These are phyloP conservation scores for Clonostachys rhizophaga DNA, from an alignment of 2,329 filamentous ascomycete species.

Conservation along the genomic window DNA sequence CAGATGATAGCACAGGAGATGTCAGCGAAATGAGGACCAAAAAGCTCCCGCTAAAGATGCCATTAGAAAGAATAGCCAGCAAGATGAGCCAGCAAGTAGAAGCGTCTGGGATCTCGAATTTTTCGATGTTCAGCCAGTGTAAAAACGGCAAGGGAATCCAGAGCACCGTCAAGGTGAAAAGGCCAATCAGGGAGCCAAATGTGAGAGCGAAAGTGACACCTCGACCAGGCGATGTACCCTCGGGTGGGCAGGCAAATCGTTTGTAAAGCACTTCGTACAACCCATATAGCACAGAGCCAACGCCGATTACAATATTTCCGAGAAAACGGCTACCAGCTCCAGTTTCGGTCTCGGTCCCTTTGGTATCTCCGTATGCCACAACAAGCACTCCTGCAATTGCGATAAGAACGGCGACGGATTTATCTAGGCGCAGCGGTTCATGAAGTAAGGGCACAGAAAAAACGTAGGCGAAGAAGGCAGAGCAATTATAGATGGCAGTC, in stretches of 20 bases:
- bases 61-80: constrained; percentile 81
- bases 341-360: constrained; percentile 34
- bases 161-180: constrained; percentile 79
- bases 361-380: constrained; percentile 87
- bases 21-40: constrained; percentile 90
- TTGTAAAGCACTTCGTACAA: constrained; percentile 98
- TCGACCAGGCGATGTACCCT: constrained; percentile 77
- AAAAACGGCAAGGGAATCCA: constrained; percentile 90
- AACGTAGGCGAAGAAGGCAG: constrained; percentile 96
- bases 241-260: constrained; percentile 84
- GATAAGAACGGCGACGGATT: constrained; percentile 79
- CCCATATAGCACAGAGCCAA: constrained; percentile 88
- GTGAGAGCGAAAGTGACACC: constrained; percentile 95
- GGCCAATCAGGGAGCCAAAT: constrained; percentile 81
- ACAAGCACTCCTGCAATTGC: constrained; percentile 87
- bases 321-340: constrained; percentile 63
- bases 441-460: constrained; percentile 89
- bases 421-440: constrained; percentile 79
- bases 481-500: constrained; percentile 99
- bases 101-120: constrained; percentile 75
- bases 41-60: constrained; percentile 88
- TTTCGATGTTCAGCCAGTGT: constrained; percentile 73
- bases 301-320: constrained; percentile 88
- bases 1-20: constrained; percentile 85
- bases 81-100: constrained; percentile 75